phyloP scores from a whole-genome alignment of 352 stramenopile species.

The Pythium brassicae region DNA sequence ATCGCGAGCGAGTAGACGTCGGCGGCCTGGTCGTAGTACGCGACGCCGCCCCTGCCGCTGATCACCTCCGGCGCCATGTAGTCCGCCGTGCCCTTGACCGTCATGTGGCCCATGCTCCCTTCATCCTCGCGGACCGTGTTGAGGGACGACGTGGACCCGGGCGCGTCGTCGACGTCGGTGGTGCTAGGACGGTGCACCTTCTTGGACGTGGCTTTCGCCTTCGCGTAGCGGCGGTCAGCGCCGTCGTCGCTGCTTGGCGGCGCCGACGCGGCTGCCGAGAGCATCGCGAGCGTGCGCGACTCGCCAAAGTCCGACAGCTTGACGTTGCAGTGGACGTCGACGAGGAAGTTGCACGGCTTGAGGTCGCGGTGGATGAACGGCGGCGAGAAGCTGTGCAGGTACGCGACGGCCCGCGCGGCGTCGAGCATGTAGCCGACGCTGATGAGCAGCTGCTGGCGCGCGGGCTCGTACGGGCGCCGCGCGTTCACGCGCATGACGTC shows the following conservation, averaged over 20 bases:
- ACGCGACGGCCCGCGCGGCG: conserved; percentile 48
- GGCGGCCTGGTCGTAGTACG: conserved; percentile 33
- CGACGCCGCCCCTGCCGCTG: conserved; percentile 20
- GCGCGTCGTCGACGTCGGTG: neutral
- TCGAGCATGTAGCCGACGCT: conserved; percentile 59
- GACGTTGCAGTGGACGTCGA: conserved; percentile 29
- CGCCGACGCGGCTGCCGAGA: neutral
- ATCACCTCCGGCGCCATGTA: conserved; percentile 65
- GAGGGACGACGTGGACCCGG: neutral
- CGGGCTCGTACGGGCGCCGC: conserved; percentile 9
- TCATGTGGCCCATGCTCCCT: neutral
- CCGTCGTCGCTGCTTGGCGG: neutral
- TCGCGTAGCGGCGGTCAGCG: conserved; percentile 7
- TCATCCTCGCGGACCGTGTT: conserved; percentile 10
- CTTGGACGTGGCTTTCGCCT: neutral
- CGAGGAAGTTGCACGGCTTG: conserved; percentile 92
- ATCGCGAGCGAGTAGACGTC: conserved; percentile 58
- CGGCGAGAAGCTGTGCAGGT: conserved; percentile 62
- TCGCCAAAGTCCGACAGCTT: conserved; percentile 72
- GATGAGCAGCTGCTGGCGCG: conserved; percentile 40
- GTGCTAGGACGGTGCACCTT: neutral
- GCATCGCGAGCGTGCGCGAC: conserved; percentile 18
- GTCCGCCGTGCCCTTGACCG: conserved; percentile 14
- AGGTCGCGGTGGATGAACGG: conserved; percentile 88
- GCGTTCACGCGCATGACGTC: conserved; percentile 23